A percentile compares a stretch with the other conserved stretches of the same genome.
Evolutionary conservation across 129 eudicot genomes (phyloP).

Genomic region (Kitagawia praeruptora): DNA sequence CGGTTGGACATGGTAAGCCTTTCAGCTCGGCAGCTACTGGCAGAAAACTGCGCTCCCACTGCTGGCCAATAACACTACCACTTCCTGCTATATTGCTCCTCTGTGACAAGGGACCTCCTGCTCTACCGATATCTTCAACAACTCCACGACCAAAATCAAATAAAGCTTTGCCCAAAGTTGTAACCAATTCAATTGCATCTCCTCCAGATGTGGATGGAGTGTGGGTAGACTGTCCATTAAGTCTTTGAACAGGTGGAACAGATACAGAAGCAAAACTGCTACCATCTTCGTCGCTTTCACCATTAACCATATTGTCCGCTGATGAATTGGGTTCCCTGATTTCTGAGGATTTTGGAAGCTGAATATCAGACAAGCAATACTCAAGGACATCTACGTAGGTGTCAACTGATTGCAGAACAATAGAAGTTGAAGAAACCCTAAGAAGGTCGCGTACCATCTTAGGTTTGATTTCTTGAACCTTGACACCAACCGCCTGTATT

Average conservation of each 20-base stretch:
- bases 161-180: conserved; percentile 77
- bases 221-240: conserved; percentile 30
- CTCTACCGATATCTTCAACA: conserved; percentile 87
- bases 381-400: conserved; percentile 87
- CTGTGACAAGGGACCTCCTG: conserved; percentile 56
- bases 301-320: conserved; percentile 10
- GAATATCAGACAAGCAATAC: conserved; percentile 90
- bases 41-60: conserved; percentile 37
- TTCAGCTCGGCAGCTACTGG: conserved; percentile 56
- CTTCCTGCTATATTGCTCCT: conserved; percentile 38
- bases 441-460: conserved; percentile 98
- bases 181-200: conserved; percentile 88
- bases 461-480: conserved; percentile 84
- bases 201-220: conserved; percentile 57
- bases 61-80: conserved; percentile 25
- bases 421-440: conserved; percentile 58
- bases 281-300: conserved; percentile 18
- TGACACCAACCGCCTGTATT: conserved; percentile 74
- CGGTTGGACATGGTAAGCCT: conserved; percentile 93
- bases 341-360: conserved; percentile 36
- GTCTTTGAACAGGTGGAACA: conserved; percentile 28
- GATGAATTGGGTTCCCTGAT: conserved; percentile 17
- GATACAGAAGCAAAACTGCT: conserved; percentile 30
- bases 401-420: conserved; percentile 52
- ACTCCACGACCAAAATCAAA: conserved; percentile 97